phyloP scores from a whole-genome alignment of 768 basidiomycete genomes.

The Strobilomyces dryophilus region DNA sequence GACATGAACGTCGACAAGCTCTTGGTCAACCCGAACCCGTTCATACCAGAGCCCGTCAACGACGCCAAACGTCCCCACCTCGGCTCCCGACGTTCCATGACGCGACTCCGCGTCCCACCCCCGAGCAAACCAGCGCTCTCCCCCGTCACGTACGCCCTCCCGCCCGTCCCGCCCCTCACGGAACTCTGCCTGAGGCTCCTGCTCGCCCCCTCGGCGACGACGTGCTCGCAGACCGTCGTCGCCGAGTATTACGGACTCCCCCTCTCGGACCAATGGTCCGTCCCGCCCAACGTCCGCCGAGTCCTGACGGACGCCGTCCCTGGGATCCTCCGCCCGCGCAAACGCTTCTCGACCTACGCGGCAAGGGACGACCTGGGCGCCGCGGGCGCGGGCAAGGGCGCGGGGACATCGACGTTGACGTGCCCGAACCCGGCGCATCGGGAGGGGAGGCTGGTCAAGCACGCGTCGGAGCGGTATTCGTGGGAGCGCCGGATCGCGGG shows the following conservation, averaged over 20 bases:
- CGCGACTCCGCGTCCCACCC: conserved; percentile 10
- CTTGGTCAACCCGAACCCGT: conserved; percentile 56
- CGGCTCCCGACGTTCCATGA: conserved; percentile 11
- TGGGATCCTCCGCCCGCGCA: conserved; percentile 22
- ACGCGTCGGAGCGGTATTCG: conserved; percentile 58
- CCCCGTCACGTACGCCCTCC: conserved; percentile 16
- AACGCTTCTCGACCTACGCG: conserved; percentile 15
- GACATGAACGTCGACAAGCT: conserved; percentile 49
- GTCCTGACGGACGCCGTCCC: conserved; percentile 29
- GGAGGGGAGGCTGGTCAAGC: conserved; percentile 45
- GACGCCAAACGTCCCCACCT: conserved; percentile 1
- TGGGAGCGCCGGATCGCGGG: conserved; percentile 60
- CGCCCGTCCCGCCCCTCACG: conserved; percentile 27
- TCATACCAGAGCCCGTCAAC: conserved; percentile 33
- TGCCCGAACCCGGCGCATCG: conserved; percentile 41
- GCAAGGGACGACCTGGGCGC: too few relatives aligned
- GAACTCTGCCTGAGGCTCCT: conserved; percentile 39
- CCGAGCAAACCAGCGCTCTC: conserved; percentile 16
- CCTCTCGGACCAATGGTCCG: conserved; percentile 26
- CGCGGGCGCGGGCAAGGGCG: background rate
- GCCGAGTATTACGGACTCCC: conserved; percentile 28
- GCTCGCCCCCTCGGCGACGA: conserved; percentile 23
- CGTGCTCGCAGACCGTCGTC: conserved; percentile 12
- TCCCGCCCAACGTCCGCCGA: conserved; percentile 24
- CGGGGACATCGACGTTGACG: conserved; percentile 25